These are phyloP conservation scores for Ophiostoma sp. DNA, from an alignment of 2,329 filamentous ascomycete genomes.

Conservation along the genomic window DNA sequence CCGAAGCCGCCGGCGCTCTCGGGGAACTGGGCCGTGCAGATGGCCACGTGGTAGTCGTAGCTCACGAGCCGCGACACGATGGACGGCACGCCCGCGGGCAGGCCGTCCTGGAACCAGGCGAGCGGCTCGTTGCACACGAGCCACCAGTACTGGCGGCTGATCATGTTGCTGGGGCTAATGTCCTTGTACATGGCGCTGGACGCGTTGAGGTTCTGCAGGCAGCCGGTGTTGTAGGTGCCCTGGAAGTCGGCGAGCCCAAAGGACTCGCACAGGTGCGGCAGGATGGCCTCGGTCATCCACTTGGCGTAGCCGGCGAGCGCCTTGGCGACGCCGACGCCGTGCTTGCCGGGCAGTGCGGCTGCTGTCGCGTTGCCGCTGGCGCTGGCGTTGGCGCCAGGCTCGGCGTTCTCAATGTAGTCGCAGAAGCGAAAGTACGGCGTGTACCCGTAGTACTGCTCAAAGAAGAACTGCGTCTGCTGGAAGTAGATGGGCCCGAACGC, in stretches of 20 bases:
- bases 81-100: conserved; percentile 40
- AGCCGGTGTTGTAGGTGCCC: conserved; percentile 42
- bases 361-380: too few relatives aligned
- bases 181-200: conserved; percentile 40
- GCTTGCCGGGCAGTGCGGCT: conserved; percentile 41
- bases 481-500: conserved; percentile 53
- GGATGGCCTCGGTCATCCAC: conserved; percentile 40
- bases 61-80: conserved; percentile 39
- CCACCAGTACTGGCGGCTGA: conserved; percentile 52
- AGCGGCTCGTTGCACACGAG: conserved; percentile 50
- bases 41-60: conserved; percentile 37
- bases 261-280: conserved; percentile 41
- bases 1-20: conserved; percentile 34
- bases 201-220: conserved; percentile 43
- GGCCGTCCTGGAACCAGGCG: conserved; percentile 42
- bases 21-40: conserved; percentile 47
- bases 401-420: conserved; percentile 41
- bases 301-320: conserved; percentile 50
- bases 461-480: conserved; percentile 39
- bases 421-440: conserved; percentile 44
- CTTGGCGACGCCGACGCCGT: conserved; percentile 48
- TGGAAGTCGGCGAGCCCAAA: conserved; percentile 36
- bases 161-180: conserved; percentile 36
- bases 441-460: conserved; percentile 38
- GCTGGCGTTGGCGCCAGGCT: background rate